Conservation (phyloP, 495 filamentous ascomycete genomes). For the Aspergillus egyptiacus region DNA sequence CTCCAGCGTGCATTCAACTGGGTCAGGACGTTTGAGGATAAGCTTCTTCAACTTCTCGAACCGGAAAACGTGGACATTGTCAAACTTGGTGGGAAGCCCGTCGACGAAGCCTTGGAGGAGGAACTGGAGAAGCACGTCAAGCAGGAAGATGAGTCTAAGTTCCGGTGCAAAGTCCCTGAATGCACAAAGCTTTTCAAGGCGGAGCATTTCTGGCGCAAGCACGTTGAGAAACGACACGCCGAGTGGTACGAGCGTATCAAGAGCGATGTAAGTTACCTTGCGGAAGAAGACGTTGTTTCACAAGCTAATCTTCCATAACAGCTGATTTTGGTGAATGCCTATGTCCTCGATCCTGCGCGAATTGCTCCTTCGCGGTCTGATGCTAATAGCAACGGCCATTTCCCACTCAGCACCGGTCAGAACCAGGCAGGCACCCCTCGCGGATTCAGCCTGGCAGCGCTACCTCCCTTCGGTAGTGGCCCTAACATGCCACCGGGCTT, state of each 20-base stretch:
- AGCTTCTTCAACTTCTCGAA: conserved; percentile 84
- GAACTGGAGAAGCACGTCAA: conserved; percentile 85
- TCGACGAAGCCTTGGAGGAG: conserved; percentile 79
- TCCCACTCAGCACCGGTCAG: conserved; percentile 69
- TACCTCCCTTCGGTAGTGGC: conserved; percentile 45
- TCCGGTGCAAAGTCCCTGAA: conserved; percentile 89
- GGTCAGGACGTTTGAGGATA: conserved; percentile 99
- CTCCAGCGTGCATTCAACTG: conserved; percentile 94
- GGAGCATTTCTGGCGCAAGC: conserved; percentile 93
- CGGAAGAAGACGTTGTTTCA: conserved; percentile 11
- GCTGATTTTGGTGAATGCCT: conserved; percentile 85
- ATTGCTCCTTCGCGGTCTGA: conserved; percentile 89
- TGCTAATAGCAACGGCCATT: conserved; percentile 96
- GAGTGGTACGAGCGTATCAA: conserved; percentile 81
- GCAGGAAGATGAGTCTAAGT: conserved; percentile 95
- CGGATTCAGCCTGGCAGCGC: conserved; percentile 78
- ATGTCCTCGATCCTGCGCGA: conserved; percentile 87
- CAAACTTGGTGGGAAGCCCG: conserved; percentile 84
- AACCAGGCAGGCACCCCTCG: conserved; percentile 79
- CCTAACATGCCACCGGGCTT: conserved; percentile 29
- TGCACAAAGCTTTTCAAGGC: conserved; percentile 98
- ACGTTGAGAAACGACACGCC: conserved; percentile 89
- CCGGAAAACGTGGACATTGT: conserved; percentile 76
- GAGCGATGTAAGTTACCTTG: conserved; percentile 61
- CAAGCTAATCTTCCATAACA: conserved; percentile 29